Evolutionary conservation across 2,329 filamentous ascomycete genomes (phyloP), one percentile per base, ranked within the genome.

Genomic region (Ophiostoma montium): DNA sequence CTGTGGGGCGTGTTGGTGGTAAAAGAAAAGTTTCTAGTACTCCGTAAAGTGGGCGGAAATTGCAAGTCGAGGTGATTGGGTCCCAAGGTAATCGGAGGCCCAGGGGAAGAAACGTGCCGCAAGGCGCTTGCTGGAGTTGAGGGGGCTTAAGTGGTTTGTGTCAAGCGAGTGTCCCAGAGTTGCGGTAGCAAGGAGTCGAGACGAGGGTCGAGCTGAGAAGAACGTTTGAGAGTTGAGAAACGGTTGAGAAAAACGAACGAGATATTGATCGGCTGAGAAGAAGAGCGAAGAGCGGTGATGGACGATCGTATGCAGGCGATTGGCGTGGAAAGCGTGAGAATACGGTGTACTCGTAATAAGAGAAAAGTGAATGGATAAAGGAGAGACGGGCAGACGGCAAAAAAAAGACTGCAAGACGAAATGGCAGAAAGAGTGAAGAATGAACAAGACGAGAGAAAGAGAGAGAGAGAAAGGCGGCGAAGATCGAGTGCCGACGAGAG

Each of bases 41-140:
- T 48, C 35, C 27, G 38, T 50, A 35, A 52, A 50, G 52, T 52
- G 54, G 51, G 52, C 46, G 74, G 56, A 58, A 55, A 59, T 55
- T 57, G 57, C 52, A 54, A 43, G 50, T 46, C 48, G 42, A 52
- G 53, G 50, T 57, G 58, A 61, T 59, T 61, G 60, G 62, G 57
- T 58, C 56, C 42, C 23, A 16, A 52, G 53, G 46, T 54, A 53
- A 45, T 19, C 43, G 33, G 47, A 46, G 38, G 33, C 43, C 53
- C 33, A 49, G 32, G 23, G 30, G 35, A 43, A 15, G 31, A 42
- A 23, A 27, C 23, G 50, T 42, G 33, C 43, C 42, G 42, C 35
- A 51, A 51, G 50, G 53, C 51, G 56, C 60, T 51, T 55, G 51
- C 48, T 42, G 52, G 48, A 27, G 47, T 49, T 50, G 38, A 41